Conservation (phyloP, 352 stramenopile genomes). For the Globisporangium spiculum region DNA sequence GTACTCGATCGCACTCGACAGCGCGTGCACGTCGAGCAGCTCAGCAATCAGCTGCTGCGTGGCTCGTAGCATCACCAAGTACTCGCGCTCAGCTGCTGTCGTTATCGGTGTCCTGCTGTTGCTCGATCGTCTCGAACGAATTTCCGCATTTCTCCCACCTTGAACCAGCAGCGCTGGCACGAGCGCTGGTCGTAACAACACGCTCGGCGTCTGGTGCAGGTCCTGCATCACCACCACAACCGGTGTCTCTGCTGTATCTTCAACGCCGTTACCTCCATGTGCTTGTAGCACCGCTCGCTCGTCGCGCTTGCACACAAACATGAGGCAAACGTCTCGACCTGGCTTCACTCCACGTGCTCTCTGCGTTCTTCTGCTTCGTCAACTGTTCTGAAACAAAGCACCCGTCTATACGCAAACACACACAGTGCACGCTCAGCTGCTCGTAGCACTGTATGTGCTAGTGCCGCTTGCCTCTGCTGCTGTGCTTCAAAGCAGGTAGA, state of each 20-base stretch:
- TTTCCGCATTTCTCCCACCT: background rate
- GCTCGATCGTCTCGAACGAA: background rate
- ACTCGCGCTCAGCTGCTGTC: slow-evolving; percentile 4
- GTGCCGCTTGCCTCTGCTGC: no score
- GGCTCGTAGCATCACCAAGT: slow-evolving; percentile 28
- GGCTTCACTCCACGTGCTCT: background rate
- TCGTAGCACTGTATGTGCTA: background rate
- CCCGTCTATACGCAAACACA: background rate
- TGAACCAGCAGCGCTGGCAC: background rate
- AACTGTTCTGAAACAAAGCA: background rate
- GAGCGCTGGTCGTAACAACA: background rate
- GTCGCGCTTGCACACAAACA: slow-evolving; percentile 4
- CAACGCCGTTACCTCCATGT: background rate
- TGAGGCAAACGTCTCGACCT: background rate
- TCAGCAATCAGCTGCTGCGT: slow-evolving; percentile 31
- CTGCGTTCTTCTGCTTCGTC: background rate
- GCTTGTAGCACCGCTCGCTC: background rate
- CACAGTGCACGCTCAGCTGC: background rate
- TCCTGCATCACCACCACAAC: background rate
- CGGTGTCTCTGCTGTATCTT: background rate
- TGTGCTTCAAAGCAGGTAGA: background rate
- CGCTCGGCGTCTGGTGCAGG: background rate
- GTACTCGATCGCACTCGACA: slow-evolving; percentile 38
- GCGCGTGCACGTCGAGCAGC: slow-evolving; percentile 36
- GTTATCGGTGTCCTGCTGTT: background rate